Base-by-base conservation (phyloP, 164 flowering plant genomes). In the Saururus chinensis region DNA sequence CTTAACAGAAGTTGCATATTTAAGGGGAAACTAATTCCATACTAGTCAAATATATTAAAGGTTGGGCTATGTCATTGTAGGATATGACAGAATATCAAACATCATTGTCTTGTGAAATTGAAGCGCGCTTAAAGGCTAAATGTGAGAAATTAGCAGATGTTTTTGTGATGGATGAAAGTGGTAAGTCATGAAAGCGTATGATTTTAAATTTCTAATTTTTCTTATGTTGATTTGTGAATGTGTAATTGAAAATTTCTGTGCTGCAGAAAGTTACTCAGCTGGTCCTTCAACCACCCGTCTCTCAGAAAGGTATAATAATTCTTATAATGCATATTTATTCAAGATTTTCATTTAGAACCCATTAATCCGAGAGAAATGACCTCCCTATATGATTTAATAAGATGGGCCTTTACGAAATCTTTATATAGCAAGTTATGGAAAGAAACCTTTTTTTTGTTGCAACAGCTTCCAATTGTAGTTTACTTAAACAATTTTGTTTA, bases 121-220 rank as follows among this genome's bases (percentile, higher is more conserved):
- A 89, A 63, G 74, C 73, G 60, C 92, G 91, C 66, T 69, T 93
- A 66, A 87, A 84, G 64, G 77, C 67, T 37, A 93, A 90, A 75
- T 93, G 97, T 76, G 85, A 84, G 63, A 86, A 74, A 71, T 64
- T 90, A 66, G 77, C 82, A 13, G 89, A 88, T 74, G 91, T 91
- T 23, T 75, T 89, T 78, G 66, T 74, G 19, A 71, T 81, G 75
- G 96, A 88, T 71, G 89, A 79, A 56, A 73, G 71, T 60, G 97
- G 99, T 93, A 64, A 53, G 83, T 76, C 55, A 69, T 58, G 21
- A 30, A 21, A 40, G 48, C 51, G 19, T 56, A 10, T 51, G 23
- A 45, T 7, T 10, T 13, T 17, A 10, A 14, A 22, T n/a, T 23
- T 56, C 22, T 66, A 14, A 59, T 59, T 55, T 21, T 16, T 23